Evolutionary conservation across 75 land plant genomes (phyloP).

Genomic region (Cunninghamia lanceolata): DNA sequence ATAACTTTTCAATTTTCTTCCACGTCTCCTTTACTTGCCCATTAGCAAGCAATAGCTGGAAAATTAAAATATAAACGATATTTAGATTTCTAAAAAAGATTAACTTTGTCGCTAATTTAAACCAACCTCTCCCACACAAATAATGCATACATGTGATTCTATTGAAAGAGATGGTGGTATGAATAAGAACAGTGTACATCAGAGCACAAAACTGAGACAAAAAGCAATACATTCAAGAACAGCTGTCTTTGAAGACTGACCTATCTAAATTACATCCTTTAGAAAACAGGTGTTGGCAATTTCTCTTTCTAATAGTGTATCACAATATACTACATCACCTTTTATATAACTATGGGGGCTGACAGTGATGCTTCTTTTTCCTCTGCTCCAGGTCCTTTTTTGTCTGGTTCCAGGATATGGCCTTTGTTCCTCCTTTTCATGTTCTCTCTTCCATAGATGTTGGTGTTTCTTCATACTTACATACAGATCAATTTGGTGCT

Average conservation of each 20-base stretch:
- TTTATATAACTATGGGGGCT: background rate
- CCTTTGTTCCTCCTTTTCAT: no score
- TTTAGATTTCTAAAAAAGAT: background rate
- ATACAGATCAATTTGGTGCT: no score
- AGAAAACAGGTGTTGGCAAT: background rate
- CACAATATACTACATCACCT: background rate
- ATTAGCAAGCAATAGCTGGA: constrained; percentile 1
- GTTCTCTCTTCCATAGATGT: no score
- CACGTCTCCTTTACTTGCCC: background rate
- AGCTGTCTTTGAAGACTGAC: background rate
- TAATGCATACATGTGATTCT: background rate
- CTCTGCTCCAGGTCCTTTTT: no score
- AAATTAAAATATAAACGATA: background rate
- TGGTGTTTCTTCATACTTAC: no score
- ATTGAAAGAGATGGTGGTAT: background rate
- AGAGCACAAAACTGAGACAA: background rate
- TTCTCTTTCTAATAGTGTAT: background rate
- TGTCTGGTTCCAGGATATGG: no score
- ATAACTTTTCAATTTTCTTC: background rate
- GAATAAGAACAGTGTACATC: background rate
- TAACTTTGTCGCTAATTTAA: background rate
- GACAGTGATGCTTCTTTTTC: background rate
- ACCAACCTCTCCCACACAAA: background rate
- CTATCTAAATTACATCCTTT: background rate
- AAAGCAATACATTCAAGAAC: background rate